Percentiles rank a stretch among this genome's conserved stretches.
Conservation (phyloP, 2,329 filamentous ascomycete species). For the Orbilia brochopaga region DNA sequence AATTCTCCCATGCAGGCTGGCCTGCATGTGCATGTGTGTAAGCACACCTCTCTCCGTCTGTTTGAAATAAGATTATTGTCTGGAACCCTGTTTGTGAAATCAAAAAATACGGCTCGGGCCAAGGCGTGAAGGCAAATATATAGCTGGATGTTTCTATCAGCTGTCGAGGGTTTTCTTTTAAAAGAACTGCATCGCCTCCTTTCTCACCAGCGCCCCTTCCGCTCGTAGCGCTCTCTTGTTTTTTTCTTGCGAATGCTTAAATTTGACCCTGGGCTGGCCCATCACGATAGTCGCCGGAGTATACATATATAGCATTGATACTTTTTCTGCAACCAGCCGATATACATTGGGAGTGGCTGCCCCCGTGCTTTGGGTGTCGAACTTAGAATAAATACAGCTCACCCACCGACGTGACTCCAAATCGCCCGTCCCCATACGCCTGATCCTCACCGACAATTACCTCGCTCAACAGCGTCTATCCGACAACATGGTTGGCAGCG, state of each 20-base stretch:
- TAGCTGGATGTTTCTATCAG: background rate
- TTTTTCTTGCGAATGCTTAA: no score
- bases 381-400: no score
- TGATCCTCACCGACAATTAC: no score
- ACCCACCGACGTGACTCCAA: no score
- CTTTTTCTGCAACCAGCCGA: background rate
- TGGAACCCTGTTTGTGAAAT: conserved; percentile 5
- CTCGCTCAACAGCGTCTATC: conserved; percentile 2
- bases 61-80: conserved; percentile 1
- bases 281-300: conserved; percentile 25
- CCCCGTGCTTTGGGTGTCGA: no score
- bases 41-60: conserved; percentile 1
- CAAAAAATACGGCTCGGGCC: background rate
- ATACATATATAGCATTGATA: background rate
- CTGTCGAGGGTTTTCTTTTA: conserved; percentile 1
- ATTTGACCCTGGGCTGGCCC: conserved; percentile 34
- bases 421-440: no score
- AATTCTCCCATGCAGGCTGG: background rate
- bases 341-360: background rate
- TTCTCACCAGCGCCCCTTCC: conserved; percentile 7
- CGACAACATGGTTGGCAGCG: conserved; percentile 23
- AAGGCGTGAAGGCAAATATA: background rate
- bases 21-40: background rate
- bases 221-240: conserved; percentile 1
- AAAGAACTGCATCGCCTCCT: background rate